Evolutionary conservation across 768 basidiomycete species (phyloP).

Genomic region (Amanita polypyramis): DNA sequence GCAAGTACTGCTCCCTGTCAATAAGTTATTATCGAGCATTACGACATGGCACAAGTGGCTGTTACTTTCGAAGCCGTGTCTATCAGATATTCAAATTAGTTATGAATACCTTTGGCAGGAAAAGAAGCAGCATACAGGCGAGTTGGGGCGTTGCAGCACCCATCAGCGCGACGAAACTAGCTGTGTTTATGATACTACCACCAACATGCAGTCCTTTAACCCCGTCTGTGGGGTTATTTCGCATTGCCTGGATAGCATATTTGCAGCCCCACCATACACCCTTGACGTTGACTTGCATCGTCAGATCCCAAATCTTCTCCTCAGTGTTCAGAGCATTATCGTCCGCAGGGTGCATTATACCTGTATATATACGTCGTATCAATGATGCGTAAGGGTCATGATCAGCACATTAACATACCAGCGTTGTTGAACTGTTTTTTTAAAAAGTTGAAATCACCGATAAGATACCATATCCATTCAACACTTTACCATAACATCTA

Average conservation of each 20-base stretch:
- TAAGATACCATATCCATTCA: neutral
- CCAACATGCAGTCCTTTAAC: slow-evolving; percentile 71
- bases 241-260: slow-evolving; percentile 95
- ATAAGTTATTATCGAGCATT: neutral
- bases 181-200: slow-evolving; percentile 95
- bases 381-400: neutral
- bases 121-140: slow-evolving; percentile 60
- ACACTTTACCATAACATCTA: slow-evolving; percentile 81
- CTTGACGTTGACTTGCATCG: slow-evolving; percentile 92
- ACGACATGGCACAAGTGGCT: neutral
- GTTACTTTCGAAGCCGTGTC: slow-evolving; percentile 89
- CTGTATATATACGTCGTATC: slow-evolving; percentile 22
- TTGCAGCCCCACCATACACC: slow-evolving; percentile 99
- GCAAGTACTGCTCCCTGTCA: slow-evolving; percentile 88
- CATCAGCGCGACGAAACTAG: slow-evolving; percentile 91
- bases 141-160: slow-evolving; percentile 97
- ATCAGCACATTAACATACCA: slow-evolving; percentile 28
- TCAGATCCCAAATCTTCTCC: slow-evolving; percentile 92
- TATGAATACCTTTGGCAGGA: neutral
- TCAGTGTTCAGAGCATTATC: slow-evolving; percentile 95
- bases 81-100: slow-evolving; percentile 20
- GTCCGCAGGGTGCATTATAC: slow-evolving; percentile 97
- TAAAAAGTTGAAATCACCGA: neutral
- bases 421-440: slow-evolving; percentile 84
- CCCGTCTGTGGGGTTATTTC: slow-evolving; percentile 77